Base-by-base conservation (phyloP, 495 filamentous ascomycete genomes). In the Astrocystis sublimbata region DNA sequence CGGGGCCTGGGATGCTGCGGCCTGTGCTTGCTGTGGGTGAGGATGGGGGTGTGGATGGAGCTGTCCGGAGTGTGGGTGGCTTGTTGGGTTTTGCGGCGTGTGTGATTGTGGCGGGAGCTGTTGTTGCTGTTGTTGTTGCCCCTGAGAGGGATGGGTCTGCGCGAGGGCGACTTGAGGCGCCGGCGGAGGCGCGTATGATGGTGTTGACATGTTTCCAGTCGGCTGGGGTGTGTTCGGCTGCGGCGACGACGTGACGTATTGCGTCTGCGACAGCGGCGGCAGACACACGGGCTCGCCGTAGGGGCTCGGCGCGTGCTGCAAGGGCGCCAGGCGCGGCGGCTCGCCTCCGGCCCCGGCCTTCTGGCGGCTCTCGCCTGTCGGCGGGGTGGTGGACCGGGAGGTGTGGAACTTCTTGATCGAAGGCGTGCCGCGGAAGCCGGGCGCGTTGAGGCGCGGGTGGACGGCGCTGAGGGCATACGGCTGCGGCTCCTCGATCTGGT, bases 401-500 rank as follows among this genome's bases (percentile, higher is more conserved):
- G 61, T 45, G 23, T 58, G 61, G 33, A 63, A 63, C 47, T 63
- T 63, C 36, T 63, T 63, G 23, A 63, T 63, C 5, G 36, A 50
- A 12, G 43, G 42, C 35, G 66, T 66, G 36, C 63, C 59, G 31
- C 64, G 65, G 12, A 65, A 28, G 3, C 35, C 53, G 26, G 62
- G 66, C 12, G 60, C 65, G 46, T 54, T 70, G 2, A 66, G 63
- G 13, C 63, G 67, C 0, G 70, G 70, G 38, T 70, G 70, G 33
- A 72, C 62, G 7, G 67, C 60, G 41, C 41, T 62, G n/a, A 72
- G 68, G 3, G 68, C 70, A n/a, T 72, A 68, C 4, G 70, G 70
- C 17, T 72, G 70, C 6, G 70, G 70, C 45, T 72, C 70, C 28
- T 72, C 61, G 52, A 52, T 54, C 51, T 49, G 24, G 26, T 47